Percentiles rank a stretch among this genome's conserved stretches.
Conservation (phyloP, 1,284 basidiomycete genomes). For the Trametes hirsuta region DNA sequence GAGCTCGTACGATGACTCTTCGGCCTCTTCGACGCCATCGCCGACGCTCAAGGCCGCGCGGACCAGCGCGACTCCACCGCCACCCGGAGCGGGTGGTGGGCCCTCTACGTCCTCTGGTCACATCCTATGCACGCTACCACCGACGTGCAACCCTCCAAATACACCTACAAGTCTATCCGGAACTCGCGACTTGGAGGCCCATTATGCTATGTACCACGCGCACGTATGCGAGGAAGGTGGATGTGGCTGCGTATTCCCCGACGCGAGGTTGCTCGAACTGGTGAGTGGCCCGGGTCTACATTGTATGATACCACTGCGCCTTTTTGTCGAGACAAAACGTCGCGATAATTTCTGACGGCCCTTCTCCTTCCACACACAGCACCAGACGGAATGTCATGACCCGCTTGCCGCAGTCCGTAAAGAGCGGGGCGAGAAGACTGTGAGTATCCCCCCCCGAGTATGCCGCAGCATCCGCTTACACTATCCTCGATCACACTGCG, state of each 20-base stretch:
- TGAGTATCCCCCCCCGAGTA: constrained; percentile 43
- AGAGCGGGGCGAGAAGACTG: constrained; percentile 88
- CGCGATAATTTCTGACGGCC: not conserved
- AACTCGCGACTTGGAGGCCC: constrained; percentile 72
- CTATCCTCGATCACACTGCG: too few species aligned
- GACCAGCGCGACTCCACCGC: constrained; percentile 22
- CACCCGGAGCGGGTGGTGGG: not conserved
- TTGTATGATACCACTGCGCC: not conserved
- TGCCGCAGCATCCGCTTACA: not conserved
- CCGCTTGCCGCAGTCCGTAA: constrained; percentile 72
- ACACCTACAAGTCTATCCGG: constrained; percentile 61
- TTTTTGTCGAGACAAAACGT: not conserved
- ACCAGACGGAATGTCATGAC: constrained; percentile 88
- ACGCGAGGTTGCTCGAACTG: constrained; percentile 74
- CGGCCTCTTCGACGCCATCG: constrained; percentile 17
- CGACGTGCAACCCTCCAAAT: constrained; percentile 73
- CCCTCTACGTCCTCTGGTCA: constrained; percentile 28
- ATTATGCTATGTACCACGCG: constrained; percentile 83
- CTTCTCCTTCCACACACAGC: constrained; percentile 45
- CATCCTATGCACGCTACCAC: constrained; percentile 76
- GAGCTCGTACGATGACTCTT: constrained; percentile 7
- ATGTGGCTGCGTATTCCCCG: constrained; percentile 87
- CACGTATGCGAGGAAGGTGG: constrained; percentile 73
- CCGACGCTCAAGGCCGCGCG: constrained; percentile 30
- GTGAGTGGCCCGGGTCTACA: constrained; percentile 49